These are phyloP conservation scores for Cucurbita moschata DNA, from an alignment of 306 rosid species.

Conservation along the genomic window DNA sequence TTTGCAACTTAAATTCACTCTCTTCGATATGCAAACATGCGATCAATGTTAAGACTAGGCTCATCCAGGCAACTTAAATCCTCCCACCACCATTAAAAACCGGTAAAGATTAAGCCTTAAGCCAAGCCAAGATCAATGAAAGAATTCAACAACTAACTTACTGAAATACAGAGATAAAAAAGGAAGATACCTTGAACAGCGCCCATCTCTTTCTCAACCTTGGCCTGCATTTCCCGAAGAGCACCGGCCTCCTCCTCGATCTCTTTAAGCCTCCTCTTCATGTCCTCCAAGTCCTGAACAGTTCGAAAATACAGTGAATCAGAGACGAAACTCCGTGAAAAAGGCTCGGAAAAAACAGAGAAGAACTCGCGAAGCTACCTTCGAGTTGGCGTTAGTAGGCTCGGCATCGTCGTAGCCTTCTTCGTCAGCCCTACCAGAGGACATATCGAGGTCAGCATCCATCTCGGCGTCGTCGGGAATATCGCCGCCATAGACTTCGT, in stretches of 20 bases:
- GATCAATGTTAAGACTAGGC: not conserved
- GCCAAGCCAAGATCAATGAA: not conserved
- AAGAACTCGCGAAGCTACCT: constrained; percentile 20
- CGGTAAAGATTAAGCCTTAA: not conserved
- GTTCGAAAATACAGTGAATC: not conserved
- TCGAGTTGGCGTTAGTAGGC: constrained; percentile 30
- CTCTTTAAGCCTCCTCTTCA: constrained; percentile 96
- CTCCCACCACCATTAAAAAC: not conserved
- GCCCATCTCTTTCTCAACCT: constrained; percentile 99
- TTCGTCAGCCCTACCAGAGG: constrained; percentile 27
- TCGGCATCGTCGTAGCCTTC: constrained; percentile 17
- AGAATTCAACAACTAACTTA: not conserved
- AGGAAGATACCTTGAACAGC: constrained; percentile 58
- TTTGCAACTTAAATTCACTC: not conserved
- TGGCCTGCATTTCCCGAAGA: constrained; percentile 97
- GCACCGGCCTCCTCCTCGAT: constrained; percentile 96
- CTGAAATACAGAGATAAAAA: not conserved
- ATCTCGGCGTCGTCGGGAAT: constrained; percentile 55
- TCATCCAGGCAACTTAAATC: not conserved
- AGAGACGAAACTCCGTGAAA: not conserved
- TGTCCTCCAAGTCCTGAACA: constrained; percentile 83
- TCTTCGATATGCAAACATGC: not conserved
- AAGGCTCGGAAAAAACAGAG: not conserved
- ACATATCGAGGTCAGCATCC: constrained; percentile 37
- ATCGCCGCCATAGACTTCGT: constrained; percentile 59